A percentile compares a stretch with the other conserved stretches of the same genome.
Conservation (phyloP, 2,329 filamentous ascomycete genomes). For the Colletotrichum godetiae region DNA sequence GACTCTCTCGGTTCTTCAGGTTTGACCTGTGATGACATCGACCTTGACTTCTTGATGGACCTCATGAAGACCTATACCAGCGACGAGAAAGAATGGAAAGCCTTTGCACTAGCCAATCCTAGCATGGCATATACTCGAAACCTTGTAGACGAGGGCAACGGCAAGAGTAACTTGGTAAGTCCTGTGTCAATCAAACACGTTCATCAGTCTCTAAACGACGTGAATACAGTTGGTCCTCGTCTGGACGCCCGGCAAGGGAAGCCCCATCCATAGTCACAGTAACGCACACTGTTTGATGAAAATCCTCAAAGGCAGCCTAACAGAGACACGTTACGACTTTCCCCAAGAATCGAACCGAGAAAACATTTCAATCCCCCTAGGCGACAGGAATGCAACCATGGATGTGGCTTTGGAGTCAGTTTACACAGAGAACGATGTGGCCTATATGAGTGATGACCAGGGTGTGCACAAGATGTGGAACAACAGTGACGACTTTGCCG, state of each 20-base stretch:
- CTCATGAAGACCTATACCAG: neutral
- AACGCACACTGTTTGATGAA: constrained; percentile 94
- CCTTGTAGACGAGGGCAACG: neutral
- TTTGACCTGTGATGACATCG: neutral
- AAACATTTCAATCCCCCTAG: no score
- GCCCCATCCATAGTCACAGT: constrained; percentile 87
- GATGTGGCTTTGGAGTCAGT: constrained; percentile 66
- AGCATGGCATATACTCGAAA: neutral
- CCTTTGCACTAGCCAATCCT: neutral
- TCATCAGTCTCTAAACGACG: neutral
- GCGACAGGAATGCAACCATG: neutral
- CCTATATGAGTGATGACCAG: constrained; percentile 91
- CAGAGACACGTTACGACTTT: constrained; percentile 85
- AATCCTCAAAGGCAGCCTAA: constrained; percentile 80
- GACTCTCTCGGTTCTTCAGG: neutral
- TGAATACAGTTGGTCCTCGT: constrained; percentile 76
- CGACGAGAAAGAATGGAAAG: neutral
- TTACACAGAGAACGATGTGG: constrained; percentile 78
- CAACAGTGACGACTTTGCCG: constrained; percentile 77
- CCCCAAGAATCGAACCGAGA: constrained; percentile 64
- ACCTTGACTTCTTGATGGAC: neutral
- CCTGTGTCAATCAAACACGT: no score
- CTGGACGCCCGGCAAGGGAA: constrained; percentile 86
- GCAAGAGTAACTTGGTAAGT: neutral
- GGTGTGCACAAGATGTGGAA: constrained; percentile 88